Base-by-base conservation (phyloP, 768 basidiomycete genomes). In the Naganishia randhawae region DNA sequence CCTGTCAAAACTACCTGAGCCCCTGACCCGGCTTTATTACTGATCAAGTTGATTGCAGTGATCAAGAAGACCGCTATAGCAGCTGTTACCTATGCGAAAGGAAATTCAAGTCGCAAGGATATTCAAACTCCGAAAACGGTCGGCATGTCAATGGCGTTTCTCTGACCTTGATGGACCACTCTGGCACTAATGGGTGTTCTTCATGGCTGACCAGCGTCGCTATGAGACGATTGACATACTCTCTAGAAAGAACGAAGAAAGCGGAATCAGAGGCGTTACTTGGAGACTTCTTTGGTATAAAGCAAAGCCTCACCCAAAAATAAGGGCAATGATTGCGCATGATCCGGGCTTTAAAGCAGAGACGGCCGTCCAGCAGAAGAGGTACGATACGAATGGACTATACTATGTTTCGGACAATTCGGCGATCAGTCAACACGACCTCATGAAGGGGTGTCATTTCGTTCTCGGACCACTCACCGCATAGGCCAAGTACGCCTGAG, bases 301-400 rank as follows among this genome's bases (percentile, higher is more conserved):
- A 27, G 11, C 14, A 2, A 39, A 13, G 27, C 27, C 73, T 57
- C 39, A 77, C 77, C 76, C 78, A 67, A 79, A 79, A 45, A 79
- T 93, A 52, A 97, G 86, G 50, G 88, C 87, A 54, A 95, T 88
- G 41, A 95, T 91, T 1, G 94, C 72, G 50, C 48, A 50, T 53
- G 68, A 32, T 50, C 53, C 73, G 75, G 93, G 92, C 75, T 88
- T 92, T 19, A 95, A 81, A 17, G 90, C 89, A 45, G 89, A 88
- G 65, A 94, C 94, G 4, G 91, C 89, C 16, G 92, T 93, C 92
- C 93, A 99, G 17, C 92, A 88, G 81, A 91, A 99, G 11, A 96
- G 84, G 78, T 92, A 99, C 9, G 93, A 91, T 3, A 72, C 50
- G 64, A 78, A 70, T 0, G 76, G 77, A 0, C 81, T 80, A 55